Evolutionary conservation across 2,329 filamentous ascomycete species (phyloP), one percentile per base, ranked within the genome.

Genomic region (Aureobasidium mangrovei): DNA sequence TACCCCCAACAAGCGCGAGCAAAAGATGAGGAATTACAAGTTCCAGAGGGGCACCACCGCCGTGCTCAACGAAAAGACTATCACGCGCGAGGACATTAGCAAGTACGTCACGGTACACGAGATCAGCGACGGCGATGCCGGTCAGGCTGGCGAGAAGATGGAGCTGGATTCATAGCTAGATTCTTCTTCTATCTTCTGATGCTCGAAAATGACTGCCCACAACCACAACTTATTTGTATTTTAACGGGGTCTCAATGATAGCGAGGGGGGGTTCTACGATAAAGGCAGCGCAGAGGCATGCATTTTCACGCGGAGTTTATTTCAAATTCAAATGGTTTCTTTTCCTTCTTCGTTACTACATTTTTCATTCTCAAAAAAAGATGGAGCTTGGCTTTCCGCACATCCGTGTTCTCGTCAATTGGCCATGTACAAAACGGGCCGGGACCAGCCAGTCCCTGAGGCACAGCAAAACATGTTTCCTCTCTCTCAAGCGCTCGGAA

Each of bases 41-140:
- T 98, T 96, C 77, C 77, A 79, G 62, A 83, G 83, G 69, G 93
- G 93, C 55, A 97, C 93, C n/a, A 98, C 94, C 7, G 91, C 91
- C 7, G 88, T 93, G 60, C 77, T 98, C 67, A 93, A 95, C 71
- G 88, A 98, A 78, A 95, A 94, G 79, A 80, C 97, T 62, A 95
- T 97, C 70, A 90, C 81, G 65, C 93, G 88, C 77, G 86, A 91
- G 70, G 89, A 98, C 65, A 86, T 98, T 65, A 86, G 86, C 70
- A 91, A 94, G 70, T 97, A 93, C 71, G 85, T 97, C 56, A 94
- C 86, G 31, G 86, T 98, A 56, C 84, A 95, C 64, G 91, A 97
- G 69, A 72, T 95, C 64, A 80, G 84, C 54, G 79, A 83, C 54
- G 82, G 85, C 59, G 80, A 80, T 47, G 83, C 86, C 32, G 68